Evolutionary conservation across 257 asterid species (phyloP).

Genomic region (Solanum rostratum): DNA sequence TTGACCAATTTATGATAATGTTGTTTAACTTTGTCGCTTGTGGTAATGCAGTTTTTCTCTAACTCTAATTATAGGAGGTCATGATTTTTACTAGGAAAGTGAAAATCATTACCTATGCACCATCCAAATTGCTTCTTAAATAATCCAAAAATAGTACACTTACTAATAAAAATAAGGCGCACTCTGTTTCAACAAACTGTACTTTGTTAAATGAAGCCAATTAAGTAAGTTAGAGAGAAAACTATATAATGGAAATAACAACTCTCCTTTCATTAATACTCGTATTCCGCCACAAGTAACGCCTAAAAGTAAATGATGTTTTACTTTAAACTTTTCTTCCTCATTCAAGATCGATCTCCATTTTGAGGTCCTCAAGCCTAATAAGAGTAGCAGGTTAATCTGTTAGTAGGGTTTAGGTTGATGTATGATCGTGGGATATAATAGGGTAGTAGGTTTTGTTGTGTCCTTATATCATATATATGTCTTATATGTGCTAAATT

Average conservation of each 20-base stretch:
- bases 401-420: no score
- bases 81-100: not conserved
- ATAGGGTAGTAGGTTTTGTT: no score
- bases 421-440: no score
- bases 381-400: no score
- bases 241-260: not conserved
- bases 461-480: no score
- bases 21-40: slow-evolving; percentile 1
- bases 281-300: no score
- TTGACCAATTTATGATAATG: slow-evolving; percentile 23
- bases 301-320: not conserved
- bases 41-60: not conserved
- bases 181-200: not conserved
- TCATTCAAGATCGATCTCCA: no score
- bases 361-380: no score
- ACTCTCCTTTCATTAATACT: no score
- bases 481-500: no score
- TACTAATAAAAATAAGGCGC: not conserved
- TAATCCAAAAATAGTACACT: not conserved
- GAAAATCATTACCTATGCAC: slow-evolving; percentile 2
- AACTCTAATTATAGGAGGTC: not conserved
- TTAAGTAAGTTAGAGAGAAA: not conserved
- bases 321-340: not conserved
- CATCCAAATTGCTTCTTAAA: slow-evolving; percentile 2
- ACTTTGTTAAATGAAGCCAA: not conserved